Conservation (phyloP, 2,329 filamentous ascomycete genomes). For the Blastomyces gilchristii region DNA sequence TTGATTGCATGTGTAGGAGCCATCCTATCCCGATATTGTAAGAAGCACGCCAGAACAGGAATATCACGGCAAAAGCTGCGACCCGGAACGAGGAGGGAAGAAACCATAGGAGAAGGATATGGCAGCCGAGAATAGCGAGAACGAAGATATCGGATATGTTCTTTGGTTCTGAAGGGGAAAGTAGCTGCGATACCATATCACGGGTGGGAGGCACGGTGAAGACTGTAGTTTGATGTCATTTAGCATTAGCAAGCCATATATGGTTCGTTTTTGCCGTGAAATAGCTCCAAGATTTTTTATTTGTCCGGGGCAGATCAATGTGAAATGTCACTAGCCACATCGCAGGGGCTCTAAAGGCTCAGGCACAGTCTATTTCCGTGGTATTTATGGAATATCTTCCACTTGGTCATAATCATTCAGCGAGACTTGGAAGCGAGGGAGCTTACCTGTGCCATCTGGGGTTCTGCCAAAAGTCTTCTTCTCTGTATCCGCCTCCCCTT, state of each 20-base stretch:
- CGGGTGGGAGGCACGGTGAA: conserved; percentile 93
- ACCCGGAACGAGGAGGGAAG: conserved; percentile 61
- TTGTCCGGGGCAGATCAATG: not conserved
- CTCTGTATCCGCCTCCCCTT: conserved; percentile 28
- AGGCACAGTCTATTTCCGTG: not conserved
- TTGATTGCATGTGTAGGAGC: conserved; percentile 79
- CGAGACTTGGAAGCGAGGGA: conserved; percentile 9
- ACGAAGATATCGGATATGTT: conserved; percentile 80
- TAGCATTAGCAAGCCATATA: not conserved
- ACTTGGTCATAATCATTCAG: not conserved
- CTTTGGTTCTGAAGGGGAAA: conserved; percentile 90
- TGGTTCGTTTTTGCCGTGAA: not conserved
- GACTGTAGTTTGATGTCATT: conserved; percentile 45
- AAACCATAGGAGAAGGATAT: conserved; percentile 62
- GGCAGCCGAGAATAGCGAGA: conserved; percentile 62
- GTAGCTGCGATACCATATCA: conserved; percentile 96
- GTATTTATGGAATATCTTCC: not conserved
- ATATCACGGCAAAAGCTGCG: conserved; percentile 70
- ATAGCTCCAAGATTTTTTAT: not conserved
- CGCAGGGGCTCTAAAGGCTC: not conserved
- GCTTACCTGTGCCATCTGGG: conserved; percentile 77
- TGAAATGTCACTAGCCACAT: not conserved
- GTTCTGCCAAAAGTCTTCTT: conserved; percentile 84
- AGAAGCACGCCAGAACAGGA: conserved; percentile 80
- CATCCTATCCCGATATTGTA: conserved; percentile 94